Evolutionary conservation across 352 stramenopile genomes (phyloP), one percentile per base, ranked within the genome.

Genomic region (Phytopythium kandeliae): DNA sequence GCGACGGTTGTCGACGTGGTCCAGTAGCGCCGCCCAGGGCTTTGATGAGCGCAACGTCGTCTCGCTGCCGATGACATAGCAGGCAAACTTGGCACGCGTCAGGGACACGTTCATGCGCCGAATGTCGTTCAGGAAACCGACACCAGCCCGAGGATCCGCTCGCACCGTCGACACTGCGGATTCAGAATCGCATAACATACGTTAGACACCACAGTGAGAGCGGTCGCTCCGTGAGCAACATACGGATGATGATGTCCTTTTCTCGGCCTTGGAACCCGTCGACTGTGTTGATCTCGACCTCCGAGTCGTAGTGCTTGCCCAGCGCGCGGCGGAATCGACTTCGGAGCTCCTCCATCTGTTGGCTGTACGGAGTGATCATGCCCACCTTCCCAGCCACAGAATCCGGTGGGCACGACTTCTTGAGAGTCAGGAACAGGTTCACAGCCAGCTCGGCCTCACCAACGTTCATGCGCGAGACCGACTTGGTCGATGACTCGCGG

Each of bases 241-340:
- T 78, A 94, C 84, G 54, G 50, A 96, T 95, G 61, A 96, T 95
- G 56, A 96, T 92, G 52, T 96, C 86, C 61, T 96, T 96, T 38
- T 96, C 85, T 35, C 85, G 74, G n/a, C 86, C 89, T 62, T 97
- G 89, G 48, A 96, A 96, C 5, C 88, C 90, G 38, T 97, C 89
- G 34, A 97, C 88, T 3, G 87, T 96, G 55, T 95, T 96, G 66
- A 97, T 89, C 65, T 97, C 89, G 3, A 97, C 78, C 43, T 95
- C 85, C 60, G 81, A 62, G 25, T 89, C 71, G 40, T 72, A 95
- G 4, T 67, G 71, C 13, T 90, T 73, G n/a, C 78, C 82, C 15
- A 92, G 63, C 12, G 65, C 58, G 17, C 59, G 60, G 3, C 63
- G 64, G 40, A 95, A 95, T 0, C 67, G 64, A 19, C 65, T 80